Conservation (phyloP, 2,329 filamentous ascomycete species). For the Aspergillus tanneri region DNA sequence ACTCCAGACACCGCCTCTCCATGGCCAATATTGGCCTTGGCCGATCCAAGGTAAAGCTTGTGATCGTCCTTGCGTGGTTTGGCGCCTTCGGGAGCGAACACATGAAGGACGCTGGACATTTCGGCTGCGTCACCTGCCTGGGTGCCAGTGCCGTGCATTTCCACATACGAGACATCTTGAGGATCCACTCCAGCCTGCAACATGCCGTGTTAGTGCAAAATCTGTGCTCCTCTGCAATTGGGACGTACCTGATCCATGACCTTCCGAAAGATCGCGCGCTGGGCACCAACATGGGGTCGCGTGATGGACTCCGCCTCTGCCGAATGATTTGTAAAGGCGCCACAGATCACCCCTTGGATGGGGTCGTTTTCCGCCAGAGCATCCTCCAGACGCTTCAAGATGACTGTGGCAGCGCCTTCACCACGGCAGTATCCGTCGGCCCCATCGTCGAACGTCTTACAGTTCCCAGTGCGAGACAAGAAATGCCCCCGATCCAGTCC, state of each 20-base stretch:
- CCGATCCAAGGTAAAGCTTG: constrained; percentile 60
- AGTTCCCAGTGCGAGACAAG: neutral
- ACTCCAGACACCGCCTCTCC: constrained; percentile 61
- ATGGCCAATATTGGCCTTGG: constrained; percentile 66
- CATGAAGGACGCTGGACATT: constrained; percentile 70
- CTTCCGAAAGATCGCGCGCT: constrained; percentile 66
- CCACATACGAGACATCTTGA: constrained; percentile 75
- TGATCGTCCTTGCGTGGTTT: constrained; percentile 19
- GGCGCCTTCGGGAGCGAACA: constrained; percentile 56
- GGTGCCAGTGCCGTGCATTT: constrained; percentile 88
- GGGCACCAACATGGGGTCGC: constrained; percentile 74
- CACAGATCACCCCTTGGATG: neutral
- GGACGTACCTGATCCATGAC: constrained; percentile 41
- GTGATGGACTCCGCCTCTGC: constrained; percentile 80
- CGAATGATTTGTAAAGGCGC: neutral
- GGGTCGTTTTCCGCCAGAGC: neutral
- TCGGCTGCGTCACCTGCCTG: constrained; percentile 78
- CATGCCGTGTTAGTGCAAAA: no score
- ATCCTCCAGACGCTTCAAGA: neutral
- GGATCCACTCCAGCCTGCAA: constrained; percentile 76
- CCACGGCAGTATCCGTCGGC: neutral
- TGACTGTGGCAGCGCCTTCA: neutral
- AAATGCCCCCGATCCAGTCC: neutral
- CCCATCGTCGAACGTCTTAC: neutral
- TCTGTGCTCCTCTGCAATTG: no score